These are phyloP conservation scores for Yamadazyma akitaensis DNA, from an alignment of 805 yeast genomes.

Conservation along the genomic window DNA sequence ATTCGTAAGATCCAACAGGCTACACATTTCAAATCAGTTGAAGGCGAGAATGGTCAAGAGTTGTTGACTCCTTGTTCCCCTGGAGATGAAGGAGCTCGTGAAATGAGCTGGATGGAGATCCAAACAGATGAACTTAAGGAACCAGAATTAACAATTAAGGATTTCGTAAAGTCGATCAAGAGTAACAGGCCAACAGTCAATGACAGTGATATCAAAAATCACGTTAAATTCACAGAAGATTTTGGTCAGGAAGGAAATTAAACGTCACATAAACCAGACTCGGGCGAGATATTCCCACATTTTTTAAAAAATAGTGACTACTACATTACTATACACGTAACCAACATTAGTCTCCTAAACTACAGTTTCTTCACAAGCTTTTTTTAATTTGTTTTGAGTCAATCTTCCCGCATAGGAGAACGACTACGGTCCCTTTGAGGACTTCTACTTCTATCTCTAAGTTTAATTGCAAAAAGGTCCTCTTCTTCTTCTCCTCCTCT, in stretches of 20 bases:
- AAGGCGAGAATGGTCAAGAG: conserved; percentile 36
- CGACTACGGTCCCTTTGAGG: conserved; percentile 13
- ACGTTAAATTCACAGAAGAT: conserved; percentile 85
- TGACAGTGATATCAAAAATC: conserved; percentile 73
- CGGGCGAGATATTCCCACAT: not conserved
- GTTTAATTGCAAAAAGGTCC: conserved; percentile 35
- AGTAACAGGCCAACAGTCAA: conserved; percentile 95
- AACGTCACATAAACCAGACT: not conserved
- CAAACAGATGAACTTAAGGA: conserved; percentile 86
- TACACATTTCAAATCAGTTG: conserved; percentile 79
- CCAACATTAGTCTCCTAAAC: not conserved
- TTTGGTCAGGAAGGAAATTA: conserved; percentile 97
- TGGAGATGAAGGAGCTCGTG: conserved; percentile 83
- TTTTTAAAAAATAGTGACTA: not conserved
- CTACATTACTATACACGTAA: not conserved
- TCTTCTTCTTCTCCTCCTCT: conserved; percentile 21
- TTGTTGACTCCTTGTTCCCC: conserved; percentile 93
- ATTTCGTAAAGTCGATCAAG: conserved; percentile 88
- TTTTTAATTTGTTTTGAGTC: not conserved
- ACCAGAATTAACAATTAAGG: conserved; percentile 86
- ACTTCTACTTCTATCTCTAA: conserved; percentile 18
- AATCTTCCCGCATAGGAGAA: conserved; percentile 17
- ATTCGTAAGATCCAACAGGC: conserved; percentile 93
- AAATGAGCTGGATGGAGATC: conserved; percentile 91
- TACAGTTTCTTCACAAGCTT: not conserved